Conservation (phyloP, 192 early-diverging fungal genomes). For the Linnemannia schmuckeri region DNA sequence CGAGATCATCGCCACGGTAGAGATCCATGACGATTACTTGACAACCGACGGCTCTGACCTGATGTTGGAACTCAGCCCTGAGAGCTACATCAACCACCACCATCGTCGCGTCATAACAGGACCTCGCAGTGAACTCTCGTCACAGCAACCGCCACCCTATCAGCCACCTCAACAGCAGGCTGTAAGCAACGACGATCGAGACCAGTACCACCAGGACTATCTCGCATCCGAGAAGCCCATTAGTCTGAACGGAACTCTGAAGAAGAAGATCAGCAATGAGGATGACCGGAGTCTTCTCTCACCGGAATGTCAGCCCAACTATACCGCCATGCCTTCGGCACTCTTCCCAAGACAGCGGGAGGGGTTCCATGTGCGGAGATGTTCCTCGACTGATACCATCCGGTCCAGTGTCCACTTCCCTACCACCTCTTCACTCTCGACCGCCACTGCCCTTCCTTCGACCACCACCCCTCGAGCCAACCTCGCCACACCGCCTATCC, state of each 20-base stretch:
- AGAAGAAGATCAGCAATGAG: conserved; percentile 42
- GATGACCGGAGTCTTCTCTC: conserved; percentile 18
- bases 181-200: background rate
- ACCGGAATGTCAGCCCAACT: conserved; percentile 45
- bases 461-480: background rate
- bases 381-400: conserved; percentile 45
- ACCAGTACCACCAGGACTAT: background rate
- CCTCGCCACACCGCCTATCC: conserved; percentile 1
- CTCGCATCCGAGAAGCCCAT: background rate
- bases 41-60: background rate
- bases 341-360: conserved; percentile 28
- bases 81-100: conserved; percentile 2
- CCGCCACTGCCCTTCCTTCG: background rate
- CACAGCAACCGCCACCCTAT: background rate
- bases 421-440: background rate
- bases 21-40: background rate
- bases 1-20: conserved; percentile 4
- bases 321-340: conserved; percentile 26
- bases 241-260: conserved; percentile 10
- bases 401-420: conserved; percentile 25
- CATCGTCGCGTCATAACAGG: conserved; percentile 11
- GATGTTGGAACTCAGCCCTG: conserved; percentile 3
- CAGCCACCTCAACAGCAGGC: background rate
- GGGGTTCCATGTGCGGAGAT: conserved; percentile 38
- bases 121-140: background rate